A percentile compares a stretch with the other conserved stretches of the same genome.
These are phyloP conservation scores for Testicularia cyperi DNA, from an alignment of 1,284 basidiomycete species.

Conservation along the genomic window DNA sequence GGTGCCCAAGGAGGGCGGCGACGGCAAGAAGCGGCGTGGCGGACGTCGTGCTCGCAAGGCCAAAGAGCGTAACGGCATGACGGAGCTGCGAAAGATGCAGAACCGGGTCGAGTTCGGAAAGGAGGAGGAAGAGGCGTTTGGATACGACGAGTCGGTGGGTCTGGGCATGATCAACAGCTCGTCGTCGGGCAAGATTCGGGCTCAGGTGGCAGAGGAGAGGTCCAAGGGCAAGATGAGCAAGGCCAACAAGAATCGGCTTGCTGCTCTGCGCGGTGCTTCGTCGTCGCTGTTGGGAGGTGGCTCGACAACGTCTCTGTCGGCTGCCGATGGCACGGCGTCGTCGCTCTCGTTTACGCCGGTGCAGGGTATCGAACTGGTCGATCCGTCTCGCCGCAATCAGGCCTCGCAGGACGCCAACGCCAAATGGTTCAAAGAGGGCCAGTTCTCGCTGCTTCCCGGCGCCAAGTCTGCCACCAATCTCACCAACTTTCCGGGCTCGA, in stretches of 20 bases:
- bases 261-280: slow-evolving; percentile 44
- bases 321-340: slow-evolving; percentile 73
- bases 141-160: slow-evolving; percentile 94
- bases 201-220: slow-evolving; percentile 79
- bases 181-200: slow-evolving; percentile 81
- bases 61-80: slow-evolving; percentile 94
- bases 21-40: slow-evolving; percentile 79
- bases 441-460: slow-evolving; percentile 54
- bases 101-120: slow-evolving; percentile 96
- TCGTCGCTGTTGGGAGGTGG: slow-evolving; percentile 59
- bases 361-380: slow-evolving; percentile 68
- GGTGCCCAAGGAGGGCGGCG: slow-evolving; percentile 91
- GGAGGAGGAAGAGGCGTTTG: slow-evolving; percentile 90
- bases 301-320: neutral
- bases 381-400: slow-evolving; percentile 57
- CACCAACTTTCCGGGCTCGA: slow-evolving; percentile 16
- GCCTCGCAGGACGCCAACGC: slow-evolving; percentile 58
- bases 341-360: slow-evolving; percentile 92
- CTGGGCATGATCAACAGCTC: slow-evolving; percentile 87
- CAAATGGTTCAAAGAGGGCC: slow-evolving; percentile 61
- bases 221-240: slow-evolving; percentile 95
- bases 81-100: slow-evolving; percentile 92
- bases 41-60: slow-evolving; percentile 92
- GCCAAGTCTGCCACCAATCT: slow-evolving; percentile 2
- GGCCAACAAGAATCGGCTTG: slow-evolving; percentile 79